These are phyloP conservation scores for Pichia cephalocereana DNA, from an alignment of 805 yeast genomes.

Conservation along the genomic window DNA sequence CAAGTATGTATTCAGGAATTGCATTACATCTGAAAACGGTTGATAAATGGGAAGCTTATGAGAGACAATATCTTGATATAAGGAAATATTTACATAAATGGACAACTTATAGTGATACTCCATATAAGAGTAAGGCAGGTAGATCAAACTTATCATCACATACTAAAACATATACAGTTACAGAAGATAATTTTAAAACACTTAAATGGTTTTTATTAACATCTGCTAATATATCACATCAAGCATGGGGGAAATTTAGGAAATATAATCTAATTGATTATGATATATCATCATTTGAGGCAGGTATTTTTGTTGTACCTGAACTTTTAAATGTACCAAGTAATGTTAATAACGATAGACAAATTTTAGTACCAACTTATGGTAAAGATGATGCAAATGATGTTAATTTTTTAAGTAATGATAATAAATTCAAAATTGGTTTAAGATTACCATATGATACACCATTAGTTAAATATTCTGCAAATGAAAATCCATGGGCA, in stretches of 20 bases:
- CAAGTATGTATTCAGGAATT: conserved; percentile 20
- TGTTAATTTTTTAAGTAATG: neutral
- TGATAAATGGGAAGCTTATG: conserved; percentile 15
- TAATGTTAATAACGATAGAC: neutral
- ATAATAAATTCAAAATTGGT: conserved; percentile 19
- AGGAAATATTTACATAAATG: conserved; percentile 37
- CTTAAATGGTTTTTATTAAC: conserved; percentile 66
- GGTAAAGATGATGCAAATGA: conserved; percentile 25
- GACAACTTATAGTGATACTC: conserved; percentile 21
- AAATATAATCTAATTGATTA: conserved; percentile 20
- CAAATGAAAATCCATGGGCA: conserved; percentile 44
- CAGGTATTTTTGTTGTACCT: conserved; percentile 41
- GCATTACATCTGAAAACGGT: conserved; percentile 19
- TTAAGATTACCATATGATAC: conserved; percentile 45
- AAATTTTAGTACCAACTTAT: conserved; percentile 34
- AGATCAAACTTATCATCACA: conserved; percentile 35
- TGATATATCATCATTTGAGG: conserved; percentile 39
- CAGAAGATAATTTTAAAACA: conserved; percentile 39
- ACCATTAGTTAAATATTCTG: conserved; percentile 36
- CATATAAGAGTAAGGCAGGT: conserved; percentile 17
- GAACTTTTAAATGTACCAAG: conserved; percentile 13
- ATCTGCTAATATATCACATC: conserved; percentile 64
- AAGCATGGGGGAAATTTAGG: conserved; percentile 66
- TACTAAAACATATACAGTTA: conserved; percentile 55
- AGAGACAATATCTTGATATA: conserved; percentile 34